Percentiles rank a stretch among this genome's conserved stretches.
Evolutionary conservation across 2,329 filamentous ascomycete genomes (phyloP).

Genomic region (Pyrenochaeta sp.): DNA sequence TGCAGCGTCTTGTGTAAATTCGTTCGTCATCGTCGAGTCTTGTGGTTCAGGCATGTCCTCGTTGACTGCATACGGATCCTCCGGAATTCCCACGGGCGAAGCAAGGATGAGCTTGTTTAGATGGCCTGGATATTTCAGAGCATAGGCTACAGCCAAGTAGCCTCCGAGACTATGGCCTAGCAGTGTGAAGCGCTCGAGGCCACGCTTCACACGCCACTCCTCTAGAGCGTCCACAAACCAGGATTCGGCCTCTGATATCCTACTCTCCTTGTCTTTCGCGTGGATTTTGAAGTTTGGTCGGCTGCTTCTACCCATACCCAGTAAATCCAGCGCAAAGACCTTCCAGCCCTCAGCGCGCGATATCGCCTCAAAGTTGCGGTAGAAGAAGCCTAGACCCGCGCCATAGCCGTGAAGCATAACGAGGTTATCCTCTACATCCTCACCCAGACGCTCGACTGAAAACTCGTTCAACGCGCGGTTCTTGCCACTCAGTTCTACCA

Average conservation of each 20-base stretch:
- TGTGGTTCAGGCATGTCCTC: conserved; percentile 79
- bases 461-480: conserved; percentile 92
- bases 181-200: conserved; percentile 92
- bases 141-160: conserved; percentile 94
- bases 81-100: conserved; percentile 92
- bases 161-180: conserved; percentile 93
- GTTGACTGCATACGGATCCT: conserved; percentile 88
- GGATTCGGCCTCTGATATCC: conserved; percentile 87
- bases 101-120: conserved; percentile 96
- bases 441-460: conserved; percentile 82
- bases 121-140: conserved; percentile 92
- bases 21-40: conserved; percentile 76
- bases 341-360: conserved; percentile 83
- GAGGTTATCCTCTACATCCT: conserved; percentile 81
- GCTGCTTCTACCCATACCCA: conserved; percentile 91
- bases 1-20: conserved; percentile 80
- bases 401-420: conserved; percentile 98
- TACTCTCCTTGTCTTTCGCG: conserved; percentile 79
- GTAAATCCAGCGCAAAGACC: conserved; percentile 90
- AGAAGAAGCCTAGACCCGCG: conserved; percentile 95
- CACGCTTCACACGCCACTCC: conserved; percentile 89
- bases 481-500: conserved; percentile 85
- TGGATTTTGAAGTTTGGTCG: conserved; percentile 85
- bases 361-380: conserved; percentile 94
- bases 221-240: conserved; percentile 98